These are phyloP conservation scores for Dothideomycetidae sp. DNA, from an alignment of 2,329 filamentous ascomycete species.

Conservation along the genomic window DNA sequence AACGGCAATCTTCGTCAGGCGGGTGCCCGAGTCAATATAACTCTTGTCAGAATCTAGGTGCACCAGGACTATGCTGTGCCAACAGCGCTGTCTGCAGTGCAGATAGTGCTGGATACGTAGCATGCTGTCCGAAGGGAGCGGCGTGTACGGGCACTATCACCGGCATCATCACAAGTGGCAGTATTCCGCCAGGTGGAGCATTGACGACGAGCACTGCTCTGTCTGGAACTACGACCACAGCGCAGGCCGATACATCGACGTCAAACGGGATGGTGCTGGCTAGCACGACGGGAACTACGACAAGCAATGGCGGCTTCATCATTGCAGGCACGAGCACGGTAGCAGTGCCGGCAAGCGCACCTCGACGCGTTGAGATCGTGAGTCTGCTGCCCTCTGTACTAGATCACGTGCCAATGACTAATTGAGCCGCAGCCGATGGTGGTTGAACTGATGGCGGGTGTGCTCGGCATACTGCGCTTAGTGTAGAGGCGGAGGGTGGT, in stretches of 20 bases:
- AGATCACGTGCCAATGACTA: no score
- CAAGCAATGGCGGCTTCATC: constrained; percentile 18
- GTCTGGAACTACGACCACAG: constrained; percentile 13
- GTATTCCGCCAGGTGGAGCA: constrained; percentile 16
- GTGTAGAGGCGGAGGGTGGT: background rate
- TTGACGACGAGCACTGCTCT: constrained; percentile 11
- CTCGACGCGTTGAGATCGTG: constrained; percentile 19
- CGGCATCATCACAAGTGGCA: constrained; percentile 22
- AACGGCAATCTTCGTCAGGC: constrained; percentile 24
- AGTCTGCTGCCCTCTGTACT: no score
- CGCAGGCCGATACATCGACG: constrained; percentile 12
- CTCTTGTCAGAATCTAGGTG: constrained; percentile 38
- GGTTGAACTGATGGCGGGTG: constrained; percentile 1
- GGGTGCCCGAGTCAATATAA: constrained; percentile 39
- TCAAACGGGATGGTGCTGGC: constrained; percentile 17
- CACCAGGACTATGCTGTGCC: constrained; percentile 42
- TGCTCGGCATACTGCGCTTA: background rate
- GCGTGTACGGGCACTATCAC: constrained; percentile 43
- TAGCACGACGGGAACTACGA: constrained; percentile 12
- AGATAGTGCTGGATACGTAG: constrained; percentile 43
- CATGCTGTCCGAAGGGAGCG: constrained; percentile 45
- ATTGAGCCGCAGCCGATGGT: constrained; percentile 3
- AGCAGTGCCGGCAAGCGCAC: constrained; percentile 20
- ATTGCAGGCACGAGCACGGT: constrained; percentile 20
- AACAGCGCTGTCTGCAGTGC: constrained; percentile 39